Base-by-base conservation (phyloP, 108 stramenopile species). In the Nitzschia inconspicua region DNA sequence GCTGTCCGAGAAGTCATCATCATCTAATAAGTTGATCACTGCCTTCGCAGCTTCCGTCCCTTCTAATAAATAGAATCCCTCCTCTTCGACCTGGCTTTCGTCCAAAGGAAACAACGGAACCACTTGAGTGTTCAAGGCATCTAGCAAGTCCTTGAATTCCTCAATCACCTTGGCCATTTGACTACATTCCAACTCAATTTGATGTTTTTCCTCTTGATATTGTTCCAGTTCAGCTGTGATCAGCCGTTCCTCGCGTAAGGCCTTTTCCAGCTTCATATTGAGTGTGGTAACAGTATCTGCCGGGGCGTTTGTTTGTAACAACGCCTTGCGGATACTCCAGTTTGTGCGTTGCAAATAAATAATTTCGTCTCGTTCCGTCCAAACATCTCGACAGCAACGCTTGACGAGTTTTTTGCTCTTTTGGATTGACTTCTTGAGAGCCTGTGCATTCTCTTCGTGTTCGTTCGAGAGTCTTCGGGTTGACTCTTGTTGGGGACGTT, bases 331-430 rank as follows among this genome's bases (percentile, higher is more conserved):
- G 13, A 57, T 40, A 26, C 57, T 57, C 57, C 57, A 57, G 28
- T 57, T 57, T 26, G 22, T 57, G 40, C 57, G 57, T 26, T 57
- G 57, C 40, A 57, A 26, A 7, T 4, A 8, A 24, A 57, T 30
- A 42, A 57, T 57, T 26, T 57, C 57, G 13, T 57, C 57, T 24
- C 57, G 39, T 22, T 57, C 57, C 19, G 57, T 22, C 40, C 39
- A 57, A 4, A 57, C 57, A 5, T 57, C 57, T 13, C 57, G 57
- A 8, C 41, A 43, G 3, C 41, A 20, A 11, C 57, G 39, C 24
- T 57, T 57, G 39, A 57, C 43, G 8, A 57, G 40, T 16, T 57
- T 57, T 42, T 57, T 57, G 11, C 41, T 57, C 57, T 57, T 57
- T 30, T 42, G 41, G 3, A 57, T 41, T 57, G 24, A 4, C 41